Evolutionary conservation across 2,329 filamentous ascomycete species (phyloP), one percentile per base, ranked within the genome.

Genomic region (Calonectria pauciramosa): DNA sequence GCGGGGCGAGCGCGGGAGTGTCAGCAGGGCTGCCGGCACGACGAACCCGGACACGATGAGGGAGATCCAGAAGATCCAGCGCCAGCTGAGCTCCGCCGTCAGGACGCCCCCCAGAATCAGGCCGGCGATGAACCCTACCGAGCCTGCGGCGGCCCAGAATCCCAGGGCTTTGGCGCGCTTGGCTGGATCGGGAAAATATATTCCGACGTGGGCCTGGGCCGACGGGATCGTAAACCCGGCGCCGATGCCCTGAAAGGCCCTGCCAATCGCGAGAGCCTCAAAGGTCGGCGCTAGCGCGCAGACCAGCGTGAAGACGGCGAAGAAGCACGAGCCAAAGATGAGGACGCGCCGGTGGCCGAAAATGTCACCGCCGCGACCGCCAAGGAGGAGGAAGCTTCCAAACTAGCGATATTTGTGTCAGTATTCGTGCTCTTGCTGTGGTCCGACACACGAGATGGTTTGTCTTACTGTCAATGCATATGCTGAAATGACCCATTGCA

Each of bases 1-100:
- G 36, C 56, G 34, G n/a, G 56, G 56, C 7, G 56, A 4, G 4
- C 56, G 36, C 14, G 56, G 56, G 34, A 63, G 56, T 23, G 56
- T 41, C 34, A 63, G 14, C 14, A 63, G n/a, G 56, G 56, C 56
- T 14, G 56, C 56, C 26, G 56, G 56, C 26, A 63, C 38, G 23
- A 63, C 56, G n/a, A 63, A 23, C 13, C 56, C 56, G 11, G 56
- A 63, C 1, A 63, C 56, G 34, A 63, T 63, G 23, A 63, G 56
- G 34, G 56, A 63, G 56, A 63, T 63, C 56, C 56, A 63, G 56
- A 63, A 63, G 34, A 63, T 63, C 56, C 56, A 63, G 56, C 56
- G 56, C 56, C 56, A 63, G n/a, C 56, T 63, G n/a, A 63, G 56
- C 56, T 63, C 56, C 2, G 56, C 56, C 20, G 56, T 63, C 34